Conservation (phyloP, 2,329 filamentous ascomycete genomes). For the Aureobasidium sp. region DNA sequence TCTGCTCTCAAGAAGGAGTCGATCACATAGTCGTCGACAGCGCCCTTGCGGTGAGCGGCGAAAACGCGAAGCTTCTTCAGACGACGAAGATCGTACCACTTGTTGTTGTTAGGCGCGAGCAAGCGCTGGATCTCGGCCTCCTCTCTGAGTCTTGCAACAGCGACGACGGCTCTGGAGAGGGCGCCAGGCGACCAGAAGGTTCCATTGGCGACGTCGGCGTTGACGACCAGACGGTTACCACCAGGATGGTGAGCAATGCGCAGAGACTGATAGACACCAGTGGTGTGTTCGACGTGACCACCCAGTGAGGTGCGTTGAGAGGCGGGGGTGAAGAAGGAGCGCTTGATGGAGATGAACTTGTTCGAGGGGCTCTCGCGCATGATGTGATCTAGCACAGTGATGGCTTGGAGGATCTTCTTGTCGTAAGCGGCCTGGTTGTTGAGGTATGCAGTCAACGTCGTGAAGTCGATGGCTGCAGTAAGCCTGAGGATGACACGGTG, state of each 20-base stretch:
- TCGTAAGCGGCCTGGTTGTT: conserved; percentile 52
- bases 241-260: conserved; percentile 57
- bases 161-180: conserved; percentile 28
- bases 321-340: conserved; percentile 66
- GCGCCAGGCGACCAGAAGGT: conserved; percentile 64
- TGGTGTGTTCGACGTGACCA: conserved; percentile 65
- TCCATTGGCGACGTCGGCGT: conserved; percentile 85
- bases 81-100: conserved; percentile 31
- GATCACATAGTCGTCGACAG: conserved; percentile 41
- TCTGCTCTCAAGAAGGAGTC: conserved; percentile 38
- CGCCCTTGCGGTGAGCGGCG: conserved; percentile 32
- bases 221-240: conserved; percentile 61
- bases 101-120: background rate
- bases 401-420: conserved; percentile 62
- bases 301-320: conserved; percentile 46
- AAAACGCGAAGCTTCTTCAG: conserved; percentile 35
- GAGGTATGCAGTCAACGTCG: conserved; percentile 59
- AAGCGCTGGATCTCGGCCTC: conserved; percentile 23
- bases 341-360: conserved; percentile 62
- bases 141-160: conserved; percentile 20
- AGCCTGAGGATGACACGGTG: conserved; percentile 56
- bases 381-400: conserved; percentile 88
- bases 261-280: conserved; percentile 82
- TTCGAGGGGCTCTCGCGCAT: conserved; percentile 70
- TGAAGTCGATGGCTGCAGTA: conserved; percentile 59